Conservation (phyloP, 2,329 filamentous ascomycete genomes). For the Fusarium tupiense region DNA sequence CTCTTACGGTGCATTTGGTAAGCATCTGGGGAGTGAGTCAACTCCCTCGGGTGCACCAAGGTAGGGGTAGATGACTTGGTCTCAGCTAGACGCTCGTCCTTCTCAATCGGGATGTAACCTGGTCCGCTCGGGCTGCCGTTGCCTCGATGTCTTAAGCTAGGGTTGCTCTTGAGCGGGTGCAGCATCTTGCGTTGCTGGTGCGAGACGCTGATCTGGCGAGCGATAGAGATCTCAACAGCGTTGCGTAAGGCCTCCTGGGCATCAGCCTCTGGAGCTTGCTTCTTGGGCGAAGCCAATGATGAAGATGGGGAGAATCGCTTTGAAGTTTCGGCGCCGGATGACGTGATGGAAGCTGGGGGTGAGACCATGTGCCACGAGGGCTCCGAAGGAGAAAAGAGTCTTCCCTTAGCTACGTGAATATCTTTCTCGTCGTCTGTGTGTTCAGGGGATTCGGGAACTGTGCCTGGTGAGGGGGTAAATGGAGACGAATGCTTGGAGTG, state of each 20-base stretch:
- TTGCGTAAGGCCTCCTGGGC: conserved; percentile 54
- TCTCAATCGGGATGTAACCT: conserved; percentile 36
- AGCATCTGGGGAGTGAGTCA: conserved; percentile 44
- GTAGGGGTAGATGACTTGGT: conserved; percentile 58
- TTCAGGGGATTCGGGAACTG: conserved; percentile 55
- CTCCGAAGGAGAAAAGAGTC: conserved; percentile 52
- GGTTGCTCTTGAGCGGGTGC: conserved; percentile 59
- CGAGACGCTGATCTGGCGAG: conserved; percentile 73
- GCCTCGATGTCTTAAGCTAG: conserved; percentile 33
- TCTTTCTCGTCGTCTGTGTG: conserved; percentile 42
- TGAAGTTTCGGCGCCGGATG: conserved; percentile 17
- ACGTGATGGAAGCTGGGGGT: conserved; percentile 49
- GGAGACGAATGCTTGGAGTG: conserved; percentile 30
- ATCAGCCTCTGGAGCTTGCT: conserved; percentile 29
- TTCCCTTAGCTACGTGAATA: conserved; percentile 40
- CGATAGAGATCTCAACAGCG: conserved; percentile 73
- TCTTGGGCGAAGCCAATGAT: conserved; percentile 39
- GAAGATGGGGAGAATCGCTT: conserved; percentile 27
- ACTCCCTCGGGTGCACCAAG: conserved; percentile 52
- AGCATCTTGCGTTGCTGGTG: conserved; percentile 69
- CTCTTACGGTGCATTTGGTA: conserved; percentile 63
- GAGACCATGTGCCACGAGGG: conserved; percentile 61
- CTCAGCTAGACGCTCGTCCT: conserved; percentile 47
- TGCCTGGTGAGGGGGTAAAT: conserved; percentile 33
- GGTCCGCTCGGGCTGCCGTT: conserved; percentile 30